Evolutionary conservation across 257 asterid genomes (phyloP).

Genomic region (Perilla frutescens): DNA sequence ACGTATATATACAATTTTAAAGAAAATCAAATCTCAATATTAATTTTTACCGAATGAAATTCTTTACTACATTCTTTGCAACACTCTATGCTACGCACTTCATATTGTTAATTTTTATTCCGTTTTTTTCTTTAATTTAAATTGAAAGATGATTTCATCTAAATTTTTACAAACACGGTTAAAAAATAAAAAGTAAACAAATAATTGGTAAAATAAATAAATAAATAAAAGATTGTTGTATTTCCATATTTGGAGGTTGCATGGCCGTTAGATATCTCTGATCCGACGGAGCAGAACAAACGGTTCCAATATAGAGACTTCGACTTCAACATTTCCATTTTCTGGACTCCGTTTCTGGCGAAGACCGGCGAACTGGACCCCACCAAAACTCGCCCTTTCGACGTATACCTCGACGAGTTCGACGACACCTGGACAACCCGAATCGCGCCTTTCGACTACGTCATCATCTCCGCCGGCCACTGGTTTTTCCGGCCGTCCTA

Average conservation of each 20-base stretch:
- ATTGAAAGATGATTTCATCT: no score
- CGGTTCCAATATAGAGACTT: conserved; percentile 45
- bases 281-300: conserved; percentile 37
- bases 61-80: no score
- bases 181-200: no score
- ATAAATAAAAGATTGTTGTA: background rate
- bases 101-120: no score
- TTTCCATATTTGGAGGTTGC: conserved; percentile 47
- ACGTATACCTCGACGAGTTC: conserved; percentile 48
- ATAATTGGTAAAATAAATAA: no score
- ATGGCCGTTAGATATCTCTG: conserved; percentile 52
- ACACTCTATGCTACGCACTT: no score
- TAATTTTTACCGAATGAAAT: no score
- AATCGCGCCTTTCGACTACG: conserved; percentile 23
- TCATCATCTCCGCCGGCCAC: conserved; percentile 64
- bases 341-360: conserved; percentile 62
- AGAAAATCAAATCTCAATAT: no score
- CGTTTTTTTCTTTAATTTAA: no score
- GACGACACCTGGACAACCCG: conserved; percentile 20
- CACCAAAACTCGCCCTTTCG: conserved; percentile 47
- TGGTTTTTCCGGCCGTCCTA: conserved; percentile 60
- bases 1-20: no score
- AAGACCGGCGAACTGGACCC: conserved; percentile 43
- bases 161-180: no score
- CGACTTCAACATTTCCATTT: conserved; percentile 56